A percentile compares a stretch with the other conserved stretches of the same genome.
phyloP scores from a whole-genome alignment of 177 flowering plant species.

The Vitis hybrid region DNA sequence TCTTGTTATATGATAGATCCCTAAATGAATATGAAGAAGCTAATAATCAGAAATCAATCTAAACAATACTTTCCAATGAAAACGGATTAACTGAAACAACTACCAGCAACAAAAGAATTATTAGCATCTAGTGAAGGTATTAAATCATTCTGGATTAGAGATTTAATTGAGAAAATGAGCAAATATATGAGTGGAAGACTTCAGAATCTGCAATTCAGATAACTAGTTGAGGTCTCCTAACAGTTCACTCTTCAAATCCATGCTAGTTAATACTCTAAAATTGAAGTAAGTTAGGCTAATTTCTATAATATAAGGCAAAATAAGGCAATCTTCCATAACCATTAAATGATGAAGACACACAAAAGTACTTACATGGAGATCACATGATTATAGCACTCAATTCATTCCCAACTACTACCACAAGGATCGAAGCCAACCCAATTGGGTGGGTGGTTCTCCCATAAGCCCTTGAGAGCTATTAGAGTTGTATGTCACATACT shows the following conservation, averaged over 20 bases:
- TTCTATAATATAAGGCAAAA: no score
- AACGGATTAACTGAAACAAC: no score
- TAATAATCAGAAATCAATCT: background rate
- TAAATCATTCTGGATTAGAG: background rate
- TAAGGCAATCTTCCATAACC: no score
- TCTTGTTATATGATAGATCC: slow-evolving; percentile 69
- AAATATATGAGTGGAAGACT: slow-evolving; percentile 14
- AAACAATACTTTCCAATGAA: no score
- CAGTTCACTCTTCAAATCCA: slow-evolving; percentile 40
- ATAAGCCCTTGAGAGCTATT: slow-evolving; percentile 3
- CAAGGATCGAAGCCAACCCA: slow-evolving; percentile 13
- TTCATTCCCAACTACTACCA: slow-evolving; percentile 16
- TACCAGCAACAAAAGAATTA: no score
- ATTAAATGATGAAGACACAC: background rate
- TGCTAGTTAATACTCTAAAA: slow-evolving; percentile 44
- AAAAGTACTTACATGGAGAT: slow-evolving; percentile 10
- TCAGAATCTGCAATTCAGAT: slow-evolving; percentile 47
- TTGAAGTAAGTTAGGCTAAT: no score
- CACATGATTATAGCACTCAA: background rate
- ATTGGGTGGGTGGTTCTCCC: slow-evolving; percentile 15
- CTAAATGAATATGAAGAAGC: slow-evolving; percentile 22
- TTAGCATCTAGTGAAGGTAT: no score
- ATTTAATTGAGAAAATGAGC: background rate
- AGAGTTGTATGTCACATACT: background rate
- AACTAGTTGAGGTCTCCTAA: slow-evolving; percentile 35